Evolutionary conservation across 345 rosid genomes (phyloP).

Genomic region (Passiflora organensis): DNA sequence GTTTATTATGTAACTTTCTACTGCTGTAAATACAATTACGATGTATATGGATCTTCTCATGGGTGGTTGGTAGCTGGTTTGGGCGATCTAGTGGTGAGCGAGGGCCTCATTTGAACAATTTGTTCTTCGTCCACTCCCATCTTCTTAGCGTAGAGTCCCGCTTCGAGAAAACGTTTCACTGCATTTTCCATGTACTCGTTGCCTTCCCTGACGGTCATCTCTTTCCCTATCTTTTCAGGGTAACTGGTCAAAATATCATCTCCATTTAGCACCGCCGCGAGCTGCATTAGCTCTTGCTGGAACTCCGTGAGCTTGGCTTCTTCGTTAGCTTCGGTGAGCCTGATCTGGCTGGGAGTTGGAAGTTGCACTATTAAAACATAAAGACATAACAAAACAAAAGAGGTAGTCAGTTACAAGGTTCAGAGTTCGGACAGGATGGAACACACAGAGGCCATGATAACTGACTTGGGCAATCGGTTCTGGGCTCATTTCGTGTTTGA

Average conservation of each 20-base stretch:
- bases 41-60: background rate
- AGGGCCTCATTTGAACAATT: conserved; percentile 75
- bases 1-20: too few relatives aligned
- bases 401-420: background rate
- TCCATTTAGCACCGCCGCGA: conserved; percentile 76
- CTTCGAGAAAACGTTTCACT: conserved; percentile 61
- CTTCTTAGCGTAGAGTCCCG: conserved; percentile 50
- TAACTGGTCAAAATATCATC: conserved; percentile 49
- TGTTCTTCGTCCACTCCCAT: conserved; percentile 80
- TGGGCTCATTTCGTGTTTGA: conserved; percentile 44
- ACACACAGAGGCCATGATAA: background rate
- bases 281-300: conserved; percentile 74
- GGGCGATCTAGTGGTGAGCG: conserved; percentile 62
- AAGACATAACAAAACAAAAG: background rate
- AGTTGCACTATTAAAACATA: conserved; percentile 36
- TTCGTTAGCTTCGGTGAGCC: conserved; percentile 56
- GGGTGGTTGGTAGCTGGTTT: conserved; percentile 23
- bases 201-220: conserved; percentile 75
- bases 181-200: conserved; percentile 82
- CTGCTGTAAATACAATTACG: background rate
- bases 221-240: conserved; percentile 42
- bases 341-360: conserved; percentile 54
- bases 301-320: conserved; percentile 62
- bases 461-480: conserved; percentile 81
- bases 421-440: too few relatives aligned